Evolutionary conservation across 1,284 basidiomycete species (phyloP).

Genomic region (Rhodotorula sp.): DNA sequence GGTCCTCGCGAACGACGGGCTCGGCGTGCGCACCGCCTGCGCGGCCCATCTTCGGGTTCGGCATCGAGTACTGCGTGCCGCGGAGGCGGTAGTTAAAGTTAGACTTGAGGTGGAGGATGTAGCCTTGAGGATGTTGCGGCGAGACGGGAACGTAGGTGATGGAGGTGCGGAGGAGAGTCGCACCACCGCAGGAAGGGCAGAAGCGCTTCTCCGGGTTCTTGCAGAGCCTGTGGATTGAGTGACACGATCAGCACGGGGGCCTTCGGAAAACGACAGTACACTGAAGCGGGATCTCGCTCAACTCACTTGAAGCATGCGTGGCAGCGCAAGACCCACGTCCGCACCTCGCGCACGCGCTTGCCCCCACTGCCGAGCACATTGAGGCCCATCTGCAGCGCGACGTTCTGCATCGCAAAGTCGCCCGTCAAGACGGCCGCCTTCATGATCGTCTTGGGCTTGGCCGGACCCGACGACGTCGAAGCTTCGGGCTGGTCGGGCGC

Average conservation of each 20-base stretch:
- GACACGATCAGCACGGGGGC: neutral
- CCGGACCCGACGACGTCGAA: neutral
- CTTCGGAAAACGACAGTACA: neutral
- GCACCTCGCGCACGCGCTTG: conserved; percentile 83
- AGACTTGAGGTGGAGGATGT: conserved; percentile 75
- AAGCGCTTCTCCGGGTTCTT: conserved; percentile 94
- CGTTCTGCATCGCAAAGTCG: conserved; percentile 99
- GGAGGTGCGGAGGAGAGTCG: conserved; percentile 85
- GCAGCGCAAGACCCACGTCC: conserved; percentile 94
- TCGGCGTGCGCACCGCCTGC: conserved; percentile 53
- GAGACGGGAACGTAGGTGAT: conserved; percentile 64
- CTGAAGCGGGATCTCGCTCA: neutral
- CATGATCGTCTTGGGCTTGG: conserved; percentile 56
- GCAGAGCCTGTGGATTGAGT: conserved; percentile 68
- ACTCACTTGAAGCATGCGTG: conserved; percentile 99
- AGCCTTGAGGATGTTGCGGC: conserved; percentile 63
- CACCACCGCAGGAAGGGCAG: conserved; percentile 88
- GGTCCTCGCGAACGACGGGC: conserved; percentile 85
- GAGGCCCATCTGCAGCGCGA: conserved; percentile 91
- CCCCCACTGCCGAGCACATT: conserved; percentile 90
- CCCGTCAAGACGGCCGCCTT: conserved; percentile 90
- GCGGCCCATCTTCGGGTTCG: conserved; percentile 83
- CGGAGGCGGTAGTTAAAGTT: conserved; percentile 93
- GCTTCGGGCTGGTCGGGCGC: conserved; percentile 39
- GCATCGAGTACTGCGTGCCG: conserved; percentile 91